phyloP scores from a whole-genome alignment of 2,329 filamentous ascomycete species.

The Colletotrichum sansevieriae region DNA sequence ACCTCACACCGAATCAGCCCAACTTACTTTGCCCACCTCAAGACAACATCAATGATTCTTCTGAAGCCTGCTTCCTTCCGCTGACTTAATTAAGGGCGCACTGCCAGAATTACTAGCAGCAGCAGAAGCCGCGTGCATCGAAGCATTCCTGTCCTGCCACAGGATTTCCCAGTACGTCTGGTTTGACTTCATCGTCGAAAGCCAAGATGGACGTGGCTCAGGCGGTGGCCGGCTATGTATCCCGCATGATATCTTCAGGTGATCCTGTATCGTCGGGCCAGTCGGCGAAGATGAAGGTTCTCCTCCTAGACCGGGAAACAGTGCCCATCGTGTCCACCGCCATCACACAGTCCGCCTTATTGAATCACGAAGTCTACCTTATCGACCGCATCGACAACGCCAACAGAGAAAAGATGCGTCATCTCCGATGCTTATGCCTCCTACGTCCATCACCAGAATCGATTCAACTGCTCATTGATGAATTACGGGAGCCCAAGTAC shows the following conservation, averaged over 20 bases:
- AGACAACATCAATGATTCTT: too few relatives aligned
- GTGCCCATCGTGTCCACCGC: conserved; percentile 94
- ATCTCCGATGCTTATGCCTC: conserved; percentile 93
- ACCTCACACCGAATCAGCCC: not conserved
- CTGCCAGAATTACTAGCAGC: too few relatives aligned
- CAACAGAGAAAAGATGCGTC: conserved; percentile 96
- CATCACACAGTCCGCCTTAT: conserved; percentile 92
- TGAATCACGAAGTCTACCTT: conserved; percentile 97
- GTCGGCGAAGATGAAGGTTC: conserved; percentile 97
- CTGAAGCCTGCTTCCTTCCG: not conserved
- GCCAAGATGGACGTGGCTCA: conserved; percentile 90
- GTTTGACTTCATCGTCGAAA: conserved; percentile 41
- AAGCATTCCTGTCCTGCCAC: too few relatives aligned
- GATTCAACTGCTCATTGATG: conserved; percentile 93
- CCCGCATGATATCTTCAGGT: conserved; percentile 91
- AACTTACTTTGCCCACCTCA: too few relatives aligned
- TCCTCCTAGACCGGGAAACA: conserved; percentile 93
- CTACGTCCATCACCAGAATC: conserved; percentile 92
- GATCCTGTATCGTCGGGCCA: conserved; percentile 76
- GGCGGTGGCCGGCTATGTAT: conserved; percentile 93
- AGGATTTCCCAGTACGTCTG: not conserved
- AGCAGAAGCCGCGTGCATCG: too few relatives aligned
- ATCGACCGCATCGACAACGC: conserved; percentile 95
- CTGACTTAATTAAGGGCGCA: not conserved
- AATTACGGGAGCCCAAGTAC: conserved; percentile 95